A percentile compares a stretch with the other conserved stretches of the same genome.
Evolutionary conservation across 2,329 filamentous ascomycete genomes (phyloP).

Genomic region (Fusarium setosum): DNA sequence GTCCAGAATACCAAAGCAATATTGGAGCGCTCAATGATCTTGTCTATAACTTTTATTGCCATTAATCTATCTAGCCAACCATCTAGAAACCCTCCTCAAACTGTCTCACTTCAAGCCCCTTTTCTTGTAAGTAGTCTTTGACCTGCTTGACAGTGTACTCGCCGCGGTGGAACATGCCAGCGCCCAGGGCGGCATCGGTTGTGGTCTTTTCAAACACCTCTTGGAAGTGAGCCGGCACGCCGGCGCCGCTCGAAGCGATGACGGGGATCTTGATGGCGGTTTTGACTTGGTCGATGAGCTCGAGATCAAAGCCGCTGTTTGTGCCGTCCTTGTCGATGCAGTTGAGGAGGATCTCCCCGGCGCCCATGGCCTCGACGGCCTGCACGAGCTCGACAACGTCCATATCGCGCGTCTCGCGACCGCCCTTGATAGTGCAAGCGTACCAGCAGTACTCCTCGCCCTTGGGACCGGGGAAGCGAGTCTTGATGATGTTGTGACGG

Average conservation of each 20-base stretch:
- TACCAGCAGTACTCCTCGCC: conserved; percentile 94
- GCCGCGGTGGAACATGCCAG: conserved; percentile 96
- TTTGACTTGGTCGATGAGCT: conserved; percentile 91
- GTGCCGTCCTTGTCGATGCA: conserved; percentile 98
- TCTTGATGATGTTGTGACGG: conserved; percentile 79
- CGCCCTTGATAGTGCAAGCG: conserved; percentile 96
- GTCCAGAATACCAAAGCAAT: conserved; percentile 27
- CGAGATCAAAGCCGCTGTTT: conserved; percentile 93
- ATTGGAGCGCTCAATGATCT: background rate
- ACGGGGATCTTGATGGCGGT: conserved; percentile 89
- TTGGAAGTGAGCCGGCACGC: conserved; percentile 86
- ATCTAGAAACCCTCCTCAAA: conserved; percentile 69
- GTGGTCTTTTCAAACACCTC: conserved; percentile 89
- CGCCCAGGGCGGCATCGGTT: conserved; percentile 93
- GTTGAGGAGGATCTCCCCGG: conserved; percentile 94
- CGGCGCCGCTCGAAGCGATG: conserved; percentile 93
- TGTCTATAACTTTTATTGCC: conserved; percentile 10
- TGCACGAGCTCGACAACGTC: conserved; percentile 89
- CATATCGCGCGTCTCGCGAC: conserved; percentile 91
- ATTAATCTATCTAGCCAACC: conserved; percentile 13
- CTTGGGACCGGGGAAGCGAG: conserved; percentile 74
- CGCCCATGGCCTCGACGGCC: conserved; percentile 95
- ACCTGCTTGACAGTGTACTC: conserved; percentile 97
- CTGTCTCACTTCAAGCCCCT: conserved; percentile 81
- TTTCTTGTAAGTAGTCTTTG: conserved; percentile 80